Base-by-base conservation (phyloP, 1,284 basidiomycete species). In the Rhodotorula sp. region DNA sequence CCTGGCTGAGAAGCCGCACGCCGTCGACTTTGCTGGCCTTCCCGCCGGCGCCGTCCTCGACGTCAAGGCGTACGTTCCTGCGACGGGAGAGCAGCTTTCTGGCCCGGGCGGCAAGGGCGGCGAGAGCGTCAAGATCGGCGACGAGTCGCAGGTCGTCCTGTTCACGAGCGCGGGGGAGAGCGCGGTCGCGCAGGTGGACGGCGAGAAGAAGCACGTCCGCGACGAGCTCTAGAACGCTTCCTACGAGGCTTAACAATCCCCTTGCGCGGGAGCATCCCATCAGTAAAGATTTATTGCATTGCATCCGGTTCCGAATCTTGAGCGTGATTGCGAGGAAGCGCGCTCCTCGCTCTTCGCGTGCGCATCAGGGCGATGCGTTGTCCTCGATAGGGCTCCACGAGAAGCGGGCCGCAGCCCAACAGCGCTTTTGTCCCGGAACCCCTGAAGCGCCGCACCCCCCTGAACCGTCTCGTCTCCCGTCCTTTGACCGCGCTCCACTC, bases 151-250 rank as follows among this genome's bases (percentile, higher is more conserved):
- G n/a, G 29, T 61, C 27, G 50, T 51, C n/a, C 21, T 51, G 13
- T 51, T 51, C 50, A 29, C 50, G 34, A 56, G 27, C 37, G 61
- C 27, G 44, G 36, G 61, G 36, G n/a, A 10, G 27, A 17, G 13
- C 34, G 21, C 3, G 50, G 25, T 4, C 3, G 37, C 6, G 21
- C 25, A 22, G 39, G 46, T 8, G 51, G n/a, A 36, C 2, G 44
- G 19, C 29, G 53, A 32, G 32, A 54, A 34, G 29, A 7, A 22
- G 22, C 65, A 61, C 44, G 37, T 53, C 29, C 50, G 64, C 22
- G 64, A 65, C 56, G 64, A 65, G 64, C 55, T 65, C 46, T 65
- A 65, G 62, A 58, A n/a, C 46, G 44, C 15, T 39, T 39, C 39
- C 39, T 39, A 39, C 9, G 39, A 39, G 39, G 39, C 7, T 7